These are phyloP conservation scores for Hirschfeldia incana DNA, from an alignment of 345 rosid genomes.

Conservation along the genomic window DNA sequence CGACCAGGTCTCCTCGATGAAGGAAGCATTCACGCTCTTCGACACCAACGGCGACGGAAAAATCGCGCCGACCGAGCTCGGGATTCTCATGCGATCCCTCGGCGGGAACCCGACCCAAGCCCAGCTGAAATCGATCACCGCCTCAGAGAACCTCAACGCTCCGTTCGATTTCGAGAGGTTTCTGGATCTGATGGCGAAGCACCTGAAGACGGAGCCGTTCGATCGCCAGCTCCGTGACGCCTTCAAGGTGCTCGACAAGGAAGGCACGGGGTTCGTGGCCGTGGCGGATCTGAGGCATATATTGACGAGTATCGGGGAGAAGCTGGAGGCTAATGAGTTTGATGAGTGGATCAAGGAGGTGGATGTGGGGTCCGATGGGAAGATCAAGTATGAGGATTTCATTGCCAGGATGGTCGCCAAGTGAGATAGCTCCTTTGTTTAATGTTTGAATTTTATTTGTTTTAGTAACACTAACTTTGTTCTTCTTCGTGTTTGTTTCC, in stretches of 20 bases:
- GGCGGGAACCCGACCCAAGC: conserved; percentile 99
- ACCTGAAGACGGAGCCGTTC: conserved; percentile 88
- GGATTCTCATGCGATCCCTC: conserved; percentile 95
- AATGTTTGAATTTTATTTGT: not conserved
- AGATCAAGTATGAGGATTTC: conserved; percentile 92
- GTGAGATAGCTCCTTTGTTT: conserved; percentile 45
- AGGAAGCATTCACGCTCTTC: conserved; percentile 94
- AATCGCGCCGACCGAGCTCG: conserved; percentile 96
- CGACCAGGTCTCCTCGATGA: conserved; percentile 95
- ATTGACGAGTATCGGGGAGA: conserved; percentile 89
- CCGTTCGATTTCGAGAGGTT: conserved; percentile 90
- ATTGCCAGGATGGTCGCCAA: conserved; percentile 96
- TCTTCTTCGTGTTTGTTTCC: not conserved
- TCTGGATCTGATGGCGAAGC: conserved; percentile 90
- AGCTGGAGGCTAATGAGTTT: conserved; percentile 88
- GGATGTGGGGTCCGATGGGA: conserved; percentile 89
- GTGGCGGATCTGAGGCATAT: conserved; percentile 96
- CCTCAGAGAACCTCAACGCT: conserved; percentile 68
- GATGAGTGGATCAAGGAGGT: conserved; percentile 99
- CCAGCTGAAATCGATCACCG: conserved; percentile 71
- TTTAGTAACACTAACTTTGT: conserved; percentile 28
- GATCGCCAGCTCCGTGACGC: conserved; percentile 98
- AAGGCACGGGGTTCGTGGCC: conserved; percentile 82
- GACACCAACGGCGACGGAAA: conserved; percentile 91
- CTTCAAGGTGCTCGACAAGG: conserved; percentile 96